Evolutionary conservation across 2,329 filamentous ascomycete species (phyloP).

Genomic region (Sphaceloma murrayae): DNA sequence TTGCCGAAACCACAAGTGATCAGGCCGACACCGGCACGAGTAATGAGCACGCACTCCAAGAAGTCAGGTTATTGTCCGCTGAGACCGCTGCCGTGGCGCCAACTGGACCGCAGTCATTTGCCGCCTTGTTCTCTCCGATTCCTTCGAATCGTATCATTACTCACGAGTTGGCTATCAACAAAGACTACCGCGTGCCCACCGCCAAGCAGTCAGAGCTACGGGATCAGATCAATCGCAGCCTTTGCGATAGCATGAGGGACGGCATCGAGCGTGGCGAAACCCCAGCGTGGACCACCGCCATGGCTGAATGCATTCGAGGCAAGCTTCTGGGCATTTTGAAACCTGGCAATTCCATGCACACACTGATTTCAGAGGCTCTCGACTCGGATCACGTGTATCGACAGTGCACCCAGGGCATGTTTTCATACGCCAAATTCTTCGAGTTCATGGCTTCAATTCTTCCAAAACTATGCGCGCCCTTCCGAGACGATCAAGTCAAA

Average conservation of each 20-base stretch:
- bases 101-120: constrained; percentile 12
- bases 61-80: constrained; percentile 1
- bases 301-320: constrained; percentile 60
- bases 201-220: constrained; percentile 47
- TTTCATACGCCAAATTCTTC: constrained; percentile 76
- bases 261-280: constrained; percentile 55
- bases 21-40: constrained; percentile 20
- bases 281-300: constrained; percentile 58
- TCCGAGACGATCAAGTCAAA: constrained; percentile 68
- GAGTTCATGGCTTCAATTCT: constrained; percentile 63
- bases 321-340: constrained; percentile 65
- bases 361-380: constrained; percentile 63
- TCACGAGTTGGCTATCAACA: constrained; percentile 71
- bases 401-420: constrained; percentile 61
- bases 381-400: constrained; percentile 61
- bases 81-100: neutral
- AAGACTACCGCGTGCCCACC: constrained; percentile 60
- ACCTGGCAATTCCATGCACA: constrained; percentile 62
- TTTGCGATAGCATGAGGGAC: constrained; percentile 52
- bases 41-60: constrained; percentile 14
- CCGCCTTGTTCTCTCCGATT: constrained; percentile 48
- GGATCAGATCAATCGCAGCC: constrained; percentile 50
- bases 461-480: constrained; percentile 70
- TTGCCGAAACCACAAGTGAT: constrained; percentile 39
- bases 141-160: constrained; percentile 66